Evolutionary conservation across 2,329 filamentous ascomycete species (phyloP), one percentile per base, ranked within the genome.

Genomic region (Hypoxylon sp.): DNA sequence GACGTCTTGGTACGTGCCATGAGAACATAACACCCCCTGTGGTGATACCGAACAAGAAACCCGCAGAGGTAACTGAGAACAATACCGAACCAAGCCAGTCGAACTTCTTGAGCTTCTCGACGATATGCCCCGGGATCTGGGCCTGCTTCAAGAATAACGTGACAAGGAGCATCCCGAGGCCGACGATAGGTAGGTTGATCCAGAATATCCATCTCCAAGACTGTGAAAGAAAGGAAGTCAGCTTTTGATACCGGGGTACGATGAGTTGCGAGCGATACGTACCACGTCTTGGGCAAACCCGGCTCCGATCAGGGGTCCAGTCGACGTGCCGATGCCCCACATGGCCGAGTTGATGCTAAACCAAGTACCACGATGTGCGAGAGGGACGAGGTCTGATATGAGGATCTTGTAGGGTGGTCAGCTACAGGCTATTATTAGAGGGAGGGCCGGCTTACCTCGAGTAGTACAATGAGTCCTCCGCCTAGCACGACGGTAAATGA

Each of bases 1-100:
- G 6, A 35, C 24, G 27, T 8, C 4, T 23, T 3, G 8, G 43
- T 24, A 51, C 21, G 10, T 45, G 48, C 88, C 88, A 91, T 0
- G 78, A 67, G 69, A 88, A 90, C 73, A 87, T 84, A 13, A 89
- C 80, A 33, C 88, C 88, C 11, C 87, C 88, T 78, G 86, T 88
- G 1, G 85, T 86, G 3, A 90, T 45, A 1, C 64, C 64, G 21
- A 66, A 60, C 27, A 66, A 24, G 23, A 66, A 56, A 4, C 48
- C 24, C 4, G 62, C 46, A n/a, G 59, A 52, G 20, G 51, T 48
- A 17, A 47, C 81, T n/a, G 88, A 78, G 68, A 91, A 90, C 3
- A 91, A 68, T 0, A 83, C 64, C 2, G 82, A 80, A 2, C 89
- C 88, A 31, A 86, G 49, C 80, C 84, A 90, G 68, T 91, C 88